Conservation (phyloP, 2,329 filamentous ascomycete species). For the Tricladium varicosporioides region DNA sequence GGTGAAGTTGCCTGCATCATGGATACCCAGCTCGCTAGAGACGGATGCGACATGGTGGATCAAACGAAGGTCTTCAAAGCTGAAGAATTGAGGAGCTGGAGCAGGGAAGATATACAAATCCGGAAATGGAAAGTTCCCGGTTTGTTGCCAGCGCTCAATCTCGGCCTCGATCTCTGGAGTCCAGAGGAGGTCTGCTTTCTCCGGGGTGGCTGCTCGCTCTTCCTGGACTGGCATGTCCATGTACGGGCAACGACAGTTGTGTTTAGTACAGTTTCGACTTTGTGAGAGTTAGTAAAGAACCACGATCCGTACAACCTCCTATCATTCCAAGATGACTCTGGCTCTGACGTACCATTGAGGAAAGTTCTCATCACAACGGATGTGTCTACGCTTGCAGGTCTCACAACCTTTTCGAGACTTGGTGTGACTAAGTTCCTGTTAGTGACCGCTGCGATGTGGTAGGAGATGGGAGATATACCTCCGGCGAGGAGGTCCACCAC, state of each 20-base stretch:
- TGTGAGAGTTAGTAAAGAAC: slow-evolving; percentile 24
- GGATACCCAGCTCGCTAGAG: slow-evolving; percentile 75
- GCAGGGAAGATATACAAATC: slow-evolving; percentile 74
- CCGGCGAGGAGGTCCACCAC: slow-evolving; percentile 83
- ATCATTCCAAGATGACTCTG: neutral
- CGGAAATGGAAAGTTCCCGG: slow-evolving; percentile 81
- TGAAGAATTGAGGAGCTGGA: slow-evolving; percentile 70
- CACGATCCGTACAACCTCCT: neutral
- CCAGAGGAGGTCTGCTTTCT: slow-evolving; percentile 74
- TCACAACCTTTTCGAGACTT: slow-evolving; percentile 99
- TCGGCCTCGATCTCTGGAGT: slow-evolving; percentile 79
- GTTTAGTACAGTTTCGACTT: slow-evolving; percentile 97
- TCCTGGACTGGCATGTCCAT: slow-evolving; percentile 78
- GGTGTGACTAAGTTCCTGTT: slow-evolving; percentile 69
- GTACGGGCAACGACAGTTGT: slow-evolving; percentile 97
- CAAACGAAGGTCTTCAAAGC: slow-evolving; percentile 76
- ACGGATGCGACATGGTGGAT: slow-evolving; percentile 89
- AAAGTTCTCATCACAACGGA: slow-evolving; percentile 95
- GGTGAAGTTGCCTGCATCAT: slow-evolving; percentile 79
- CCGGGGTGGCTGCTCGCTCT: slow-evolving; percentile 57
- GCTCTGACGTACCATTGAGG: slow-evolving; percentile 77
- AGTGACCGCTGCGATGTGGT: slow-evolving; percentile 12
- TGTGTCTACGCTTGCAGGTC: slow-evolving; percentile 96
- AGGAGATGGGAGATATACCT: slow-evolving; percentile 44
- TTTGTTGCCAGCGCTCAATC: slow-evolving; percentile 80